These are phyloP conservation scores for Boletales sp. DNA, from an alignment of 768 basidiomycete genomes.

Conservation along the genomic window DNA sequence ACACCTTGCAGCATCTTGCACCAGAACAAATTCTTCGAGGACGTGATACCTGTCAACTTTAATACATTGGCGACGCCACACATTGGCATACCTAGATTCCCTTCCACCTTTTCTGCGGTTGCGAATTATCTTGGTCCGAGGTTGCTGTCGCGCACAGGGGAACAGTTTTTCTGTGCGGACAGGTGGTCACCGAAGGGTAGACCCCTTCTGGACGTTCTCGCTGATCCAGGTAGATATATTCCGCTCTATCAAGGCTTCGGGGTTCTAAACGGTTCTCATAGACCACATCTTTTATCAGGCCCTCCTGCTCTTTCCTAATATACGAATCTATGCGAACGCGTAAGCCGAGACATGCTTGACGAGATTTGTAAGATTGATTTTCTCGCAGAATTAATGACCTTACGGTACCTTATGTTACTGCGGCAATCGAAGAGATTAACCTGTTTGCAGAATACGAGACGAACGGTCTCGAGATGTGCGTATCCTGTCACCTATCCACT, in stretches of 20 bases:
- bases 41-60: constrained; percentile 73
- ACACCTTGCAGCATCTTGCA: constrained; percentile 48
- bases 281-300: constrained; percentile 76
- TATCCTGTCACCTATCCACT: neutral
- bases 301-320: constrained; percentile 58
- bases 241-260: neutral
- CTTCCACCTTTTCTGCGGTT: constrained; percentile 54
- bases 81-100: constrained; percentile 66
- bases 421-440: constrained; percentile 67
- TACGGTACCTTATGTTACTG: constrained; percentile 82
- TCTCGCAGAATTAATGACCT: constrained; percentile 57
- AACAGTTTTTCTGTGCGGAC: constrained; percentile 73
- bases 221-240: constrained; percentile 60
- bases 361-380: neutral
- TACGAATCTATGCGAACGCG: constrained; percentile 82
- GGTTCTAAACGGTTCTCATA: constrained; percentile 23
- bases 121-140: constrained; percentile 57
- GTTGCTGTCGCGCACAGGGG: constrained; percentile 74
- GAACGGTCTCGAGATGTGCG: constrained; percentile 64
- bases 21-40: constrained; percentile 67
- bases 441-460: constrained; percentile 53
- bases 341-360: constrained; percentile 29
- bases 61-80: constrained; percentile 83
- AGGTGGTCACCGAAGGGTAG: constrained; percentile 66
- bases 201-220: constrained; percentile 71